Conservation (phyloP, 768 basidiomycete species). For the Lactarius evosmus region DNA sequence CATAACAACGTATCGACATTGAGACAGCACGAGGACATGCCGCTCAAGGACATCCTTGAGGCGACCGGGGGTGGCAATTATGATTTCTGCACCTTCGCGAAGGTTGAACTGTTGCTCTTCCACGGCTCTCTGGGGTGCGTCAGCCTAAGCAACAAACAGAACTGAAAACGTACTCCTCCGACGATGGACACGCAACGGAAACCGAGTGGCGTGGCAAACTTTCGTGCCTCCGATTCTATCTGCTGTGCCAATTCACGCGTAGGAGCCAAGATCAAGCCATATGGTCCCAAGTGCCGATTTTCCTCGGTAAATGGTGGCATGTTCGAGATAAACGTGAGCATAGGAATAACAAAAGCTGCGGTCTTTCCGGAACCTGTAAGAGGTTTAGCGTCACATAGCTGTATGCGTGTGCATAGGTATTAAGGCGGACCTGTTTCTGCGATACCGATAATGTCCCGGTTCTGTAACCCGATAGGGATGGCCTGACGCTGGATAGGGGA, state of each 20-base stretch:
- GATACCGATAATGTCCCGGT: slow-evolving; percentile 96
- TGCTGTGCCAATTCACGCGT: slow-evolving; percentile 99
- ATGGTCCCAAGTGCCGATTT: slow-evolving; percentile 90
- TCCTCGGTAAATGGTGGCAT: slow-evolving; percentile 88
- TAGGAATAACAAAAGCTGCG: slow-evolving; percentile 96
- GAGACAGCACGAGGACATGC: slow-evolving; percentile 90
- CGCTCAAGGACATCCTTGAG: slow-evolving; percentile 97
- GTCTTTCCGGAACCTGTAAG: slow-evolving; percentile 92
- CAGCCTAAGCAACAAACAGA: slow-evolving; percentile 27
- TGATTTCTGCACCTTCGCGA: slow-evolving; percentile 97
- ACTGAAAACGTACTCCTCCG: slow-evolving; percentile 69
- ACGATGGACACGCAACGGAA: slow-evolving; percentile 97
- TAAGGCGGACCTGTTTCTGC: slow-evolving; percentile 83
- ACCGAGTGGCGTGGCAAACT: slow-evolving; percentile 87
- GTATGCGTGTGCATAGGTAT: neutral
- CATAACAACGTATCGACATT: slow-evolving; percentile 99
- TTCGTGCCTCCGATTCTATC: slow-evolving; percentile 88
- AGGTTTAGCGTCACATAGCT: neutral
- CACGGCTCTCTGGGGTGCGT: slow-evolving; percentile 62
- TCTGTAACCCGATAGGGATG: slow-evolving; percentile 97
- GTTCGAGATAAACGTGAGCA: slow-evolving; percentile 90
- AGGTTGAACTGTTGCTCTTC: slow-evolving; percentile 98
- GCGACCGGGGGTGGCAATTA: slow-evolving; percentile 98
- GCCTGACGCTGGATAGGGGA: slow-evolving; percentile 97
- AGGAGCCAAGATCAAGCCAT: slow-evolving; percentile 88